phyloP scores from a whole-genome alignment of 495 filamentous ascomycete species.

The Aspergillus avenaceus region DNA sequence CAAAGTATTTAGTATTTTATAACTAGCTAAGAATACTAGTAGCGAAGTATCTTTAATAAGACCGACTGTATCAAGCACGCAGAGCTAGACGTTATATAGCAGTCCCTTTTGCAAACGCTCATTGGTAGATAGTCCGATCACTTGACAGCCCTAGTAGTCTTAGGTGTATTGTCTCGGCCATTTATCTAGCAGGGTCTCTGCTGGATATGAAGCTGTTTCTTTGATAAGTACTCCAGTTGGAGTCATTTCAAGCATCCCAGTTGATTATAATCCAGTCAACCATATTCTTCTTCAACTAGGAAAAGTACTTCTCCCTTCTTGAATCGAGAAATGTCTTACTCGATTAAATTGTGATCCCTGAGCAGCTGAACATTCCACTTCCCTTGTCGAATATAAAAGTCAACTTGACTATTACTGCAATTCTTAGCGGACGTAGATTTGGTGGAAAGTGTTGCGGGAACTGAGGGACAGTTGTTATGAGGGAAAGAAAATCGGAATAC shows the following conservation, averaged over 20 bases:
- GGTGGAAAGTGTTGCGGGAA: no score
- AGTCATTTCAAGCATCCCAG: constrained; percentile 2
- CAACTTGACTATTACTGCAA: constrained; percentile 13
- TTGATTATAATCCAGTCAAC: constrained; percentile 15
- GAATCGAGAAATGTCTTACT: constrained; percentile 12
- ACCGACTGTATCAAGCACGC: no score
- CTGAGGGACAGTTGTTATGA: no score
- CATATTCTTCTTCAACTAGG: constrained; percentile 8
- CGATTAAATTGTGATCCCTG: constrained; percentile 13
- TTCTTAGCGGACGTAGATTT: no score
- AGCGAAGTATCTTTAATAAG: no score
- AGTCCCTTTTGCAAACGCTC: no score
- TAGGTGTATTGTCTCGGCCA: no score
- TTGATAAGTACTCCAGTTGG: background rate
- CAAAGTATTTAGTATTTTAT: background rate
- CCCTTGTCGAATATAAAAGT: constrained; percentile 18
- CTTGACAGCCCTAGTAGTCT: no score
- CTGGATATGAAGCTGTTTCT: no score
- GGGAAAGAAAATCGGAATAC: no score
- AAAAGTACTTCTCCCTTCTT: constrained; percentile 13
- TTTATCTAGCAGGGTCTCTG: background rate
- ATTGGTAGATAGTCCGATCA: no score
- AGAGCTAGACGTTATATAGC: background rate
- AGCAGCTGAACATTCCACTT: constrained; percentile 19
- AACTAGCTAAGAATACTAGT: background rate